These are phyloP conservation scores for Hylodesmum podocarpum DNA, from an alignment of 306 rosid species.

Conservation along the genomic window DNA sequence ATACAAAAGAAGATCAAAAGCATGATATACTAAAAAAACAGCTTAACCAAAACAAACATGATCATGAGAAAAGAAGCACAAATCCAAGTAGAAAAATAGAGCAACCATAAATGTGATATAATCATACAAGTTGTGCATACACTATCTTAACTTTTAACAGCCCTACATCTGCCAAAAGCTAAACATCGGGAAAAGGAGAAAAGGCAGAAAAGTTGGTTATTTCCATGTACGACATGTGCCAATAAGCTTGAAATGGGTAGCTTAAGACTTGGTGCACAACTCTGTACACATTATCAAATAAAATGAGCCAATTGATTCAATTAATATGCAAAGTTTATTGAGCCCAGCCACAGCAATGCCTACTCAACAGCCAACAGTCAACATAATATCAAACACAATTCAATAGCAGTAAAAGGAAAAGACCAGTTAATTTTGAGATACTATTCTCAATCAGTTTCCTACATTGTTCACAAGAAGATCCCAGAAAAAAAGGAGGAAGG, in stretches of 20 bases:
- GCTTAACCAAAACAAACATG: neutral
- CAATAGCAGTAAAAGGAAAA: neutral
- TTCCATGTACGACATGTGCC: neutral
- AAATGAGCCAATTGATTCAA: neutral
- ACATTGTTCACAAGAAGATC: neutral
- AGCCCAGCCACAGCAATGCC: neutral
- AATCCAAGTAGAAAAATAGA: conserved; percentile 14
- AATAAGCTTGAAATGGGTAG: conserved; percentile 9
- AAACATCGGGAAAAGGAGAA: neutral
- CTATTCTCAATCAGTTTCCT: neutral
- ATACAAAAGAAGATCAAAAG: conserved; percentile 20
- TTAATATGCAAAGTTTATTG: neutral
- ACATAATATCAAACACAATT: neutral
- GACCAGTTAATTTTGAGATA: neutral
- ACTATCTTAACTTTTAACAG: conserved; percentile 1
- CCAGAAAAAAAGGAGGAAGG: neutral
- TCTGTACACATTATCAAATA: conserved; percentile 9
- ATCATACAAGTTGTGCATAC: neutral
- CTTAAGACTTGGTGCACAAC: conserved; percentile 8
- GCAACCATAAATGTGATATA: neutral
- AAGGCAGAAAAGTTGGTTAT: neutral
- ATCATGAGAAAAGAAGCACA: conserved; percentile 10
- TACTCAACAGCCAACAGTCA: neutral
- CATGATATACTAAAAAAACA: neutral
- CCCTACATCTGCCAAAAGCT: neutral